Base-by-base conservation (phyloP, 768 basidiomycete species). In the Termitomyces sp. region DNA sequence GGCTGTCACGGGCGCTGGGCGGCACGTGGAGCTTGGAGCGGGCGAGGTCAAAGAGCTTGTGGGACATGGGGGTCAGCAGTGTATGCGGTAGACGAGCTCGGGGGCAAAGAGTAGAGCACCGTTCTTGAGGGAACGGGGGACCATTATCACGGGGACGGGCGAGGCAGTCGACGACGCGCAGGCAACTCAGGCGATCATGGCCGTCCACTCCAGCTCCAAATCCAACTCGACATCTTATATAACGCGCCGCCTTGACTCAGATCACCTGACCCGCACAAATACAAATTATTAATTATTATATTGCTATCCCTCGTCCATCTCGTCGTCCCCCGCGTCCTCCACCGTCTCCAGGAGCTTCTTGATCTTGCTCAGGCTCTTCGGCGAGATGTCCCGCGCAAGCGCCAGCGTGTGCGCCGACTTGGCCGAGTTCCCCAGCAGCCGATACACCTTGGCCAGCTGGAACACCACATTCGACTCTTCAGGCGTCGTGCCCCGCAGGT, bases 401-500 rank as follows among this genome's bases (percentile, higher is more conserved):
- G 94, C 92, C 63, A 99, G 89, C 75, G 88, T 82, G 63, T 91
- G 87, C 60, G 92, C 90, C 53, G 94, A 88, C 74, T 91, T 88
- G 20, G 83, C 80, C 65, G 86, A 84, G 74, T 94, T 81, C 40
- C 93, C 93, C 59, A 91, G 75, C 66, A 91, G 79, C 51, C 92
- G 86, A 70, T 97, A 98, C 61, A 91, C 88, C 77, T 90, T 91
- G 32, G 95, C 97, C 17, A 99, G 85, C 74, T 98, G 89, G 84
- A 97, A 97, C 61, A 96, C 86, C 60, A 98, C 92, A 76, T 98
- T 98, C 57, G 95, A 90, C 79, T 99, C 97, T 70, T 95, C 93
- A 7, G 96, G 96, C 40, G 95, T 92, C 64, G 86, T 79, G 71
- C 86, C 86, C 66, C 88, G 83, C 56, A 99, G 83, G 62, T 80